phyloP scores from a whole-genome alignment of 345 rosid species.

The Combretum micranthum region DNA sequence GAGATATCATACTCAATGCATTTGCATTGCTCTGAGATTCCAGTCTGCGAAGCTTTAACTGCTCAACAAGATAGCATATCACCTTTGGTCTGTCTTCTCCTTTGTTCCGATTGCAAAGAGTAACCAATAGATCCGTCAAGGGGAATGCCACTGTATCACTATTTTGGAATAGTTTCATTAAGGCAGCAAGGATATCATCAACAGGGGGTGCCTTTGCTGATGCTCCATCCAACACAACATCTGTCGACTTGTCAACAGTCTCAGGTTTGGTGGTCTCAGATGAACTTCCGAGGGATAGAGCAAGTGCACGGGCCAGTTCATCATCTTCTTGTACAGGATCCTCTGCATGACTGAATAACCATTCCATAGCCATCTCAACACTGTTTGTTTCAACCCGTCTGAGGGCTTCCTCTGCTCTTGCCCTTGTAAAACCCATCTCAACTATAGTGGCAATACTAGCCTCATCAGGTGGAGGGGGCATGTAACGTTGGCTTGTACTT shows the following conservation, averaged over 20 bases:
- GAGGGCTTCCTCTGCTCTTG: conserved; percentile 92
- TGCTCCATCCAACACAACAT: conserved; percentile 43
- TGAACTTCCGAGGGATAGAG: conserved; percentile 85
- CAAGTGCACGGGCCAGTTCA: conserved; percentile 93
- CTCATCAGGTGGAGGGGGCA: conserved; percentile 91
- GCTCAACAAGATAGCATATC: conserved; percentile 69
- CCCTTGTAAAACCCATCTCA: conserved; percentile 97
- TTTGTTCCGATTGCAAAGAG: conserved; percentile 82
- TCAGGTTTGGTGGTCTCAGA: conserved; percentile 79
- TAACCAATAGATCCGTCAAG: conserved; percentile 76
- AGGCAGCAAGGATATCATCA: conserved; percentile 78
- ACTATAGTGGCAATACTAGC: conserved; percentile 76
- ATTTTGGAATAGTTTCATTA: conserved; percentile 67
- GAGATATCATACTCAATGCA: conserved; percentile 78
- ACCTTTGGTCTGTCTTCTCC: conserved; percentile 85
- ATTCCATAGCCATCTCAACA: conserved; percentile 98
- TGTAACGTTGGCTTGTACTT: conserved; percentile 58
- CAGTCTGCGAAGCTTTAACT: conserved; percentile 65
- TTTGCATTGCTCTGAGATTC: conserved; percentile 63
- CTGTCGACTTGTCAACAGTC: conserved; percentile 56
- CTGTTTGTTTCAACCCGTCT: conserved; percentile 91
- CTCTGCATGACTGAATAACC: conserved; percentile 80
- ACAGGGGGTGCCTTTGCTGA: conserved; percentile 64
- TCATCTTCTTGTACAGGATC: conserved; percentile 97
- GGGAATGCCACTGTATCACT: conserved; percentile 72